Conservation (phyloP, 805 yeast genomes). For the Yarrowia keelungensis region DNA sequence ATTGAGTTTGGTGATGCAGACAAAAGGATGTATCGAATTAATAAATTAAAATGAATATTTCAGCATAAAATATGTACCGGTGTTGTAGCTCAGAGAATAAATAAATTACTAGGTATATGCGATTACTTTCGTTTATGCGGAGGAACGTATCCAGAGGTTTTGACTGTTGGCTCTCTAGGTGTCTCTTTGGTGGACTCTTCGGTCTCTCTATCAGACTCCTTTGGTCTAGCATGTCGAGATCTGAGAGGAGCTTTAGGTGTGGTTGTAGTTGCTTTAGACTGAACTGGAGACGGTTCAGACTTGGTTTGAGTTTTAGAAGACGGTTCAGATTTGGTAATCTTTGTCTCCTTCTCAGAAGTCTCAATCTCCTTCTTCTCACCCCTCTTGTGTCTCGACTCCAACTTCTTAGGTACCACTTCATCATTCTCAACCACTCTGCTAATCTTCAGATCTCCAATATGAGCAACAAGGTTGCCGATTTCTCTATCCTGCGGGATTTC, state of each 20-base stretch:
- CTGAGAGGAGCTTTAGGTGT: conserved; percentile 2
- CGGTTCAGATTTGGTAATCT: no score
- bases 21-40: neutral
- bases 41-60: neutral
- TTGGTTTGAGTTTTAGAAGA: neutral
- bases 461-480: no score
- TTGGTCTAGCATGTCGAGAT: conserved; percentile 9
- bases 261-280: neutral
- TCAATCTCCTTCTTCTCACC: neutral
- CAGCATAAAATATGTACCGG: no score
- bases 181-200: neutral
- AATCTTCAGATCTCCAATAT: no score
- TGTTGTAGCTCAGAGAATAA: neutral
- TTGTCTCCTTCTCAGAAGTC: no score
- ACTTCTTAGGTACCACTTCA: no score
- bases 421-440: no score
- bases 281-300: neutral
- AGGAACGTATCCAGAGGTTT: conserved; percentile 8
- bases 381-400: neutral
- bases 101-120: neutral
- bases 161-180: neutral
- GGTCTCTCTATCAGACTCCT: neutral
- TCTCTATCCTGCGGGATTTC: no score
- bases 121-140: conserved; percentile 19
- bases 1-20: neutral